These are phyloP conservation scores for Dacryopinax spathularia DNA, from an alignment of 768 basidiomycete genomes.

Conservation along the genomic window DNA sequence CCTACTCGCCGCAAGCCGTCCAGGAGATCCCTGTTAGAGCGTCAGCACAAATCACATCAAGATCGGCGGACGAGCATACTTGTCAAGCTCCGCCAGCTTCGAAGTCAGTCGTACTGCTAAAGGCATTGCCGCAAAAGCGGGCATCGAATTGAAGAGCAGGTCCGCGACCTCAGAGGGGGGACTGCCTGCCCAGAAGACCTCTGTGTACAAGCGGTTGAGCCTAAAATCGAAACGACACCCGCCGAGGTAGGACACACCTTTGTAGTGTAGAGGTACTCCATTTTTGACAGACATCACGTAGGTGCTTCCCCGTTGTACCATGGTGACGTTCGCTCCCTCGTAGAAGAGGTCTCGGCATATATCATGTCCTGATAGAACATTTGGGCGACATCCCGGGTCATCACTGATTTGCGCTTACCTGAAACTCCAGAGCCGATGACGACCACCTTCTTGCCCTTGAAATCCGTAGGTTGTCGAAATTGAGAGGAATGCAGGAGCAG, in stretches of 20 bases:
- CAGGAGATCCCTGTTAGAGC: slow-evolving; percentile 34
- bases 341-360: slow-evolving; percentile 34
- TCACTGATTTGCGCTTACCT: slow-evolving; percentile 19
- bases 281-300: slow-evolving; percentile 38
- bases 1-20: slow-evolving; percentile 43
- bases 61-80: neutral
- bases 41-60: neutral
- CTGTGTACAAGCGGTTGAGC: slow-evolving; percentile 2
- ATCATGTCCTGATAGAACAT: slow-evolving; percentile 29
- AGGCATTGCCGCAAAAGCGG: slow-evolving; percentile 24
- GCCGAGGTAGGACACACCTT: neutral
- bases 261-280: slow-evolving; percentile 21
- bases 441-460: slow-evolving; percentile 53
- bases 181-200: slow-evolving; percentile 32
- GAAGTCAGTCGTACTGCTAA: slow-evolving; percentile 27
- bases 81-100: slow-evolving; percentile 39
- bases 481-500: slow-evolving; percentile 43
- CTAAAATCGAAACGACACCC: neutral
- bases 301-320: slow-evolving; percentile 41
- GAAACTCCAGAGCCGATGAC: slow-evolving; percentile 56
- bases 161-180: slow-evolving; percentile 41
- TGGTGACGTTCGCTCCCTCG: slow-evolving; percentile 33
- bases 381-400: neutral
- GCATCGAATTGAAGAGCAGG: slow-evolving; percentile 34
- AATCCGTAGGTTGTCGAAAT: slow-evolving; percentile 41